phyloP scores from a whole-genome alignment of 768 basidiomycete genomes.

The Russula dissimulans region DNA sequence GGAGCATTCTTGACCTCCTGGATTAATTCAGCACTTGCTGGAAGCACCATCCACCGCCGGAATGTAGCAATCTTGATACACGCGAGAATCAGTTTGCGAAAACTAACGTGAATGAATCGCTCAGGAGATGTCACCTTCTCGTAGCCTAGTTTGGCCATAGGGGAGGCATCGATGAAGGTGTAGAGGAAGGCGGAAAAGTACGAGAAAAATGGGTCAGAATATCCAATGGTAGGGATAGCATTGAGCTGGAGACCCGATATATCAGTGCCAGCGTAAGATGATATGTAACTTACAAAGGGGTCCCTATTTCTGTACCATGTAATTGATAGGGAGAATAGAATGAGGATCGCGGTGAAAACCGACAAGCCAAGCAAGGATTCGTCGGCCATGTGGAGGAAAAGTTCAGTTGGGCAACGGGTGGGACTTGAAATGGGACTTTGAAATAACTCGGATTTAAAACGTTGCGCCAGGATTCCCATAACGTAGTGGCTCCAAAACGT shows the following conservation, averaged over 20 bases:
- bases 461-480: too few species aligned
- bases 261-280: too few species aligned
- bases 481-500: too few species aligned
- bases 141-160: background rate
- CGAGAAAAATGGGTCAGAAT: constrained; percentile 23
- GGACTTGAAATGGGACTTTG: too few species aligned
- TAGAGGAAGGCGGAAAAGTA: constrained; percentile 13
- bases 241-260: background rate
- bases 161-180: background rate
- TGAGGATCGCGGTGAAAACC: too few species aligned
- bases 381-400: too few species aligned
- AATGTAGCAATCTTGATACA: background rate
- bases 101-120: background rate
- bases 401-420: too few species aligned
- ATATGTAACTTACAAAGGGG: too few species aligned
- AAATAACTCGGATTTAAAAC: too few species aligned
- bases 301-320: too few species aligned
- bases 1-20: background rate
- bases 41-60: background rate
- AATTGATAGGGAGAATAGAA: too few species aligned
- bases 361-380: too few species aligned
- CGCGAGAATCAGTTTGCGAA: background rate
- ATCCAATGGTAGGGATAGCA: constrained; percentile 26
- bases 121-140: background rate
- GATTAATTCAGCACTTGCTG: background rate